Conservation (phyloP, 2,329 filamentous ascomycete species). For the Trichoderma sp. region DNA sequence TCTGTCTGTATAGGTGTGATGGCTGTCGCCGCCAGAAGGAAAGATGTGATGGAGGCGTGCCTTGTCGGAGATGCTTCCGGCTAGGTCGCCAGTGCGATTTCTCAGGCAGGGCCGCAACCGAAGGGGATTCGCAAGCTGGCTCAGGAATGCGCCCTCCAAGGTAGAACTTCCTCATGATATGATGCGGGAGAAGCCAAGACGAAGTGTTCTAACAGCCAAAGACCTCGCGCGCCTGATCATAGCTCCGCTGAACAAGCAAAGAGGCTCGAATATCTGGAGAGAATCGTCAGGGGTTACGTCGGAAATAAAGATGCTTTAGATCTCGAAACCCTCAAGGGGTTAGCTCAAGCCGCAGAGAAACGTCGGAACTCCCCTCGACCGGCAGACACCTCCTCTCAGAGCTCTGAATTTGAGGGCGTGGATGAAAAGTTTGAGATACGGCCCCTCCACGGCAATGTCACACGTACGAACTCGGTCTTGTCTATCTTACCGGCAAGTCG, state of each 20-base stretch:
- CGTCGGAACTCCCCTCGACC: background rate
- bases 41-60: conserved; percentile 55
- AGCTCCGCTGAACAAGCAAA: conserved; percentile 16
- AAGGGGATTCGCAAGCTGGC: conserved; percentile 3
- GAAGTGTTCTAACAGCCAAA: background rate
- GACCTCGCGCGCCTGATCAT: background rate
- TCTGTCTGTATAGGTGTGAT: conserved; percentile 43
- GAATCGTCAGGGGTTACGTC: conserved; percentile 19
- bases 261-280: conserved; percentile 19
- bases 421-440: conserved; percentile 22
- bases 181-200: background rate
- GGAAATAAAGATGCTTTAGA: conserved; percentile 18
- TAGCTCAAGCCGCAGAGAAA: conserved; percentile 13
- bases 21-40: conserved; percentile 55
- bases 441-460: conserved; percentile 1
- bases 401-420: conserved; percentile 25
- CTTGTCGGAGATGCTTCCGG: conserved; percentile 51
- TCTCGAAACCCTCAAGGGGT: conserved; percentile 19
- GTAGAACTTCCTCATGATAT: background rate
- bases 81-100: conserved; percentile 41
- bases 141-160: background rate
- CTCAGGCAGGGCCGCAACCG: conserved; percentile 32
- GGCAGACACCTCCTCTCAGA: conserved; percentile 18
- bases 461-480: background rate
- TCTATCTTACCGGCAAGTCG: background rate